Percentiles rank a stretch among this genome's conserved stretches.
Conservation (phyloP, 2,329 filamentous ascomycete genomes). For the Juglanconis oblonga region DNA sequence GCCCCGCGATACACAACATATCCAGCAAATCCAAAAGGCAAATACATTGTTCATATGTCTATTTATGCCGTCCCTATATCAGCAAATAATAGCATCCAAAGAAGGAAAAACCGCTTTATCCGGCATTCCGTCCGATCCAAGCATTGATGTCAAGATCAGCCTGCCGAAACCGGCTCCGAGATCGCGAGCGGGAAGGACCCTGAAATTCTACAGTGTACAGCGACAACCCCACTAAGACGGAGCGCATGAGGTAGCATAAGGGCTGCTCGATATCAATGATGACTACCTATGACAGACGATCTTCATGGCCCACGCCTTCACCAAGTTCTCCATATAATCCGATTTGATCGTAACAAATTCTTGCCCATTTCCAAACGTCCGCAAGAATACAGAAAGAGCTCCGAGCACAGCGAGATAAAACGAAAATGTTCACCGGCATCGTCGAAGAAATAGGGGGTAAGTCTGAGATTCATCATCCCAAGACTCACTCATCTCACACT, state of each 20-base stretch:
- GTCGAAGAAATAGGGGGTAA: conserved; percentile 90
- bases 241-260: not conserved
- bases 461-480: conserved; percentile 29
- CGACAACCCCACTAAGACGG: not conserved
- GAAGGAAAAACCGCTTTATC: too few relatives aligned
- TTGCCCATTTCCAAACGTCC: not conserved
- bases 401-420: not conserved
- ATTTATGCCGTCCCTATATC: too few relatives aligned
- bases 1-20: too few relatives aligned
- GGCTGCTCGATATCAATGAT: not conserved
- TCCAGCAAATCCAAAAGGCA: too few relatives aligned
- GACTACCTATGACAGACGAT: not conserved
- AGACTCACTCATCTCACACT: conserved; percentile 12
- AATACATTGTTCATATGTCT: too few relatives aligned
- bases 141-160: not conserved
- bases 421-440: conserved; percentile 88
- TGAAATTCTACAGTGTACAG: not conserved
- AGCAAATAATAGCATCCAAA: too few relatives aligned
- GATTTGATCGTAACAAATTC: not conserved
- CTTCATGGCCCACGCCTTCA: not conserved
- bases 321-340: not conserved
- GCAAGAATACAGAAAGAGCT: not conserved
- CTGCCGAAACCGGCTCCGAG: conserved; percentile 8
- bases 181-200: not conserved
- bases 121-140: not conserved